Percentiles rank a stretch among this genome's conserved stretches.
These are phyloP conservation scores for Polysphondylium violaceum DNA, from an alignment of 78 protist genomes.

Conservation along the genomic window DNA sequence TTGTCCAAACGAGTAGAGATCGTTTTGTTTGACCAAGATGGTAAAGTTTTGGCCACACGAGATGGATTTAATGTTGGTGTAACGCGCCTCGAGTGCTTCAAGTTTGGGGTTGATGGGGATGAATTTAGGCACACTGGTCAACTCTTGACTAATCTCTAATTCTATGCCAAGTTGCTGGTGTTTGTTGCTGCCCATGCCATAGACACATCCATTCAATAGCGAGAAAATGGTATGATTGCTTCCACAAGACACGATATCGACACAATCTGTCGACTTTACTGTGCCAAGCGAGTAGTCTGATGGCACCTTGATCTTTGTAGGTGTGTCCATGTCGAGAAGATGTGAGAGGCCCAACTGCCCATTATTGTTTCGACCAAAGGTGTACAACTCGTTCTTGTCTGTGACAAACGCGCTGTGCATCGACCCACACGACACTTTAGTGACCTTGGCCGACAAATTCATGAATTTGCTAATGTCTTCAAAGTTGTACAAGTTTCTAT, in stretches of 20 bases:
- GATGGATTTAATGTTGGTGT: slow-evolving; percentile 19
- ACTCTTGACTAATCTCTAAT: not conserved
- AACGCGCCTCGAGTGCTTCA: not conserved
- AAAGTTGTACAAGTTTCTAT: not conserved
- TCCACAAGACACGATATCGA: slow-evolving; percentile 68
- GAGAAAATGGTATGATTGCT: slow-evolving; percentile 42
- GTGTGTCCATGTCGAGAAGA: not conserved
- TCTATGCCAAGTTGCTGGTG: slow-evolving; percentile 8
- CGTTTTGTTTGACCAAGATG: slow-evolving; percentile 1
- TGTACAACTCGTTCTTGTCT: slow-evolving; percentile 25
- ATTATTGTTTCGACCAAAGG: slow-evolving; percentile 69
- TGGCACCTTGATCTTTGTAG: slow-evolving; percentile 6
- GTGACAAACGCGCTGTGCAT: slow-evolving; percentile 56
- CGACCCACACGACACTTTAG: slow-evolving; percentile 26
- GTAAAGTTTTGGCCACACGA: slow-evolving; percentile 26
- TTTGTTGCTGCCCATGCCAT: slow-evolving; percentile 34
- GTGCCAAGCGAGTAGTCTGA: not conserved
- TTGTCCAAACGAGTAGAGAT: slow-evolving; percentile 31
- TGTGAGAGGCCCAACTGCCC: slow-evolving; percentile 65
- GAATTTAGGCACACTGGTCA: not conserved
- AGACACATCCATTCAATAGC: slow-evolving; percentile 20
- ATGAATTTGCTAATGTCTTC: not conserved
- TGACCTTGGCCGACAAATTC: not conserved
- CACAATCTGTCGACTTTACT: not conserved
- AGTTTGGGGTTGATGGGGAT: not conserved